Evolutionary conservation across 805 yeast genomes (phyloP).

Genomic region (Zygoascus tannicola): DNA sequence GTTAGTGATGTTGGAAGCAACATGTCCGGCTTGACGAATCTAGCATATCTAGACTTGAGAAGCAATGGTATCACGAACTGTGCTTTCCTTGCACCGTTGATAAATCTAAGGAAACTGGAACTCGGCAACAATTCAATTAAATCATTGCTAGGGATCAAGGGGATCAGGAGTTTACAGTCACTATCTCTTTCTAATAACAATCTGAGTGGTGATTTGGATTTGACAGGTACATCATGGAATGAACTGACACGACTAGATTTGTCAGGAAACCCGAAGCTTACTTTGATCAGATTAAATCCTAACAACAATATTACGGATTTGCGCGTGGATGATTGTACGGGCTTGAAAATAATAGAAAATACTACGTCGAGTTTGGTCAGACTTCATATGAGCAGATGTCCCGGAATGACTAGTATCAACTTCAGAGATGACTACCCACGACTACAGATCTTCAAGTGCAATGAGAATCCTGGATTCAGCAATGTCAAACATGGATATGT

Average conservation of each 20-base stretch:
- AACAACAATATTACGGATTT: constrained; percentile 29
- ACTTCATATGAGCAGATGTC: neutral
- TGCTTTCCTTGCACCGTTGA: constrained; percentile 25
- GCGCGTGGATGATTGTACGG: constrained; percentile 26
- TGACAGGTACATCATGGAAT: constrained; percentile 16
- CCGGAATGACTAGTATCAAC: neutral
- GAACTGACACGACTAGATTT: constrained; percentile 21
- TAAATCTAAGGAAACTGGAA: constrained; percentile 34
- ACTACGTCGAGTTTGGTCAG: neutral
- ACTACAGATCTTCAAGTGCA: constrained; percentile 1
- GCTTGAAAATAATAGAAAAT: constrained; percentile 10
- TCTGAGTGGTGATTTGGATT: constrained; percentile 16
- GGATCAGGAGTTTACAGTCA: constrained; percentile 26
- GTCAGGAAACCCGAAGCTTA: constrained; percentile 17
- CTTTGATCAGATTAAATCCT: constrained; percentile 15
- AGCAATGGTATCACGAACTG: neutral
- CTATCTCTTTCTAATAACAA: constrained; percentile 21
- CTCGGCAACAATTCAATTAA: constrained; percentile 33
- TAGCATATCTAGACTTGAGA: constrained; percentile 26
- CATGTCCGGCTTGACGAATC: constrained; percentile 34
- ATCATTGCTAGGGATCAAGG: constrained; percentile 32
- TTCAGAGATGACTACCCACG: neutral
- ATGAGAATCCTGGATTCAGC: constrained; percentile 12
- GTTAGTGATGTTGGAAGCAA: constrained; percentile 35
- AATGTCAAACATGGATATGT: constrained; percentile 27